Evolutionary conservation across 2,329 filamentous ascomycete species (phyloP).

Genomic region (Colletotrichum orchidophilum): DNA sequence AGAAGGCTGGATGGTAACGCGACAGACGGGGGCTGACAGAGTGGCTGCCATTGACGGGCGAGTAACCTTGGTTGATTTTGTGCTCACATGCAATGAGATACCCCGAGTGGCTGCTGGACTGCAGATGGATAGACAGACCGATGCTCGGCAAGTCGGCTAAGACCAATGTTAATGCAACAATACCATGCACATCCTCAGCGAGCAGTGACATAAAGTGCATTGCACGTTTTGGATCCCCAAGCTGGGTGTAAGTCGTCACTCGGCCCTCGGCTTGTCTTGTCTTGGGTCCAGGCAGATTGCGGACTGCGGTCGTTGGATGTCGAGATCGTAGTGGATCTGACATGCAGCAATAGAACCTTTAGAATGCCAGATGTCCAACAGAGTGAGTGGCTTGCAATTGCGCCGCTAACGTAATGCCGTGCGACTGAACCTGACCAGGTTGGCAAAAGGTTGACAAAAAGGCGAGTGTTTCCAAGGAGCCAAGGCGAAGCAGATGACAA

Average conservation of each 20-base stretch:
- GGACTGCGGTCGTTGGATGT: background rate
- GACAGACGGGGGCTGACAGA: background rate
- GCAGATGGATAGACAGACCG: constrained; percentile 15
- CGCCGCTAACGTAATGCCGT: constrained; percentile 24
- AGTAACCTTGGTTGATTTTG: constrained; percentile 10
- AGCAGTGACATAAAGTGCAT: background rate
- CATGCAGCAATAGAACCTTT: constrained; percentile 14
- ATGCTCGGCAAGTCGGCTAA: constrained; percentile 17
- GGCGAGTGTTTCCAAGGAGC: background rate
- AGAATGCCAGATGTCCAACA: constrained; percentile 22
- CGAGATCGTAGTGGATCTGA: constrained; percentile 31
- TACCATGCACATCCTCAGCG: background rate
- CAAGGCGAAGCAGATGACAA: background rate
- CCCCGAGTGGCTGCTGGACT: constrained; percentile 18
- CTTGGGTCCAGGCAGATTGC: background rate
- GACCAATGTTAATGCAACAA: constrained; percentile 23
- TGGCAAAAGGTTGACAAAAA: background rate
- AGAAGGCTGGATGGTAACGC: constrained; percentile 6
- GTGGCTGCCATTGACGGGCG: constrained; percentile 20
- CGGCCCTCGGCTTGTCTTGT: constrained; percentile 11
- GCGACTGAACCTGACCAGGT: constrained; percentile 9
- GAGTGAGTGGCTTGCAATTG: constrained; percentile 22
- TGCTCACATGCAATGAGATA: constrained; percentile 32
- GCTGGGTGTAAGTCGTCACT: background rate
- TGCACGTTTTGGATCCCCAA: background rate